These are phyloP conservation scores for Colletotrichum spinosum DNA, from an alignment of 2,329 filamentous ascomycete species.

Conservation along the genomic window DNA sequence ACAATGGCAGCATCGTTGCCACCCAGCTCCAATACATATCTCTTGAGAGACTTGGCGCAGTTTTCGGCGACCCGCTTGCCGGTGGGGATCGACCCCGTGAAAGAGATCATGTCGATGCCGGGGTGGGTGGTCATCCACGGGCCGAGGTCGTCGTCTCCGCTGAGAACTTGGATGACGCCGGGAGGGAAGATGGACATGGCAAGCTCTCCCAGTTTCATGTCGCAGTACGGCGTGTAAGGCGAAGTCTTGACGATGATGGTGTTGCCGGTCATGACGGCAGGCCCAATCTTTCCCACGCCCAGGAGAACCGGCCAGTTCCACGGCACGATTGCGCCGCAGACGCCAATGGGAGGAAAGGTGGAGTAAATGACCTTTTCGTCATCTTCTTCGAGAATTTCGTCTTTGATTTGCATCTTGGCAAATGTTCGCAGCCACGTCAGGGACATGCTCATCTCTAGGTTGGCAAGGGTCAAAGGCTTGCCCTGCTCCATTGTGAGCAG, in stretches of 20 bases:
- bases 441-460: constrained; percentile 37
- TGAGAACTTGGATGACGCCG: constrained; percentile 70
- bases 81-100: constrained; percentile 70
- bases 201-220: constrained; percentile 69
- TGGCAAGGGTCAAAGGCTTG: constrained; percentile 41
- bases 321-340: constrained; percentile 59
- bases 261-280: constrained; percentile 68
- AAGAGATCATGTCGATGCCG: constrained; percentile 70
- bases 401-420: constrained; percentile 44
- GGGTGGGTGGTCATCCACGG: constrained; percentile 69
- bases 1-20: constrained; percentile 73
- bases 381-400: constrained; percentile 54
- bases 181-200: constrained; percentile 69
- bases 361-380: constrained; percentile 43
- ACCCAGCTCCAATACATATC: constrained; percentile 71
- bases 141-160: constrained; percentile 70
- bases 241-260: constrained; percentile 68
- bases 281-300: constrained; percentile 64
- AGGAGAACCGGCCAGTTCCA: constrained; percentile 61
- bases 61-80: constrained; percentile 70
- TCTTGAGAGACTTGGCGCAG: constrained; percentile 66
- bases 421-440: constrained; percentile 40
- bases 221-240: constrained; percentile 67
- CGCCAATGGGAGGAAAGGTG: constrained; percentile 49
- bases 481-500: constrained; percentile 45